phyloP scores from a whole-genome alignment of 306 rosid genomes.

The Quercus parvula region DNA sequence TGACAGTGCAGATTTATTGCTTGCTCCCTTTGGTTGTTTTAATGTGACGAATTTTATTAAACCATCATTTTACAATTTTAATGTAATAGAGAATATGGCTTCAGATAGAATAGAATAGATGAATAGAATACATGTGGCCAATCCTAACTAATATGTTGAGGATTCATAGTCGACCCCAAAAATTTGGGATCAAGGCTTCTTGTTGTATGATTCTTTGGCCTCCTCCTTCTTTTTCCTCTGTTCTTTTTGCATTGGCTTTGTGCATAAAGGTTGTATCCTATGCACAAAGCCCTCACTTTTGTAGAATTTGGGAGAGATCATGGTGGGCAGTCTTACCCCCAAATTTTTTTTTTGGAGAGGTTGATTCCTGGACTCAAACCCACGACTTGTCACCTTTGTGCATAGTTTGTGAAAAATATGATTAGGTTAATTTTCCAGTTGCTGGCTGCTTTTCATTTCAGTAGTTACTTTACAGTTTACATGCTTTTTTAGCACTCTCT shows the following conservation, averaged over 20 bases:
- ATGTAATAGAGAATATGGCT: too few relatives aligned
- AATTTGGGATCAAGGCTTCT: too few relatives aligned
- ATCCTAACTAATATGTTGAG: too few relatives aligned
- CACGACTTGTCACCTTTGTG: not conserved
- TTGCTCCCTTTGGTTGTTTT: not conserved
- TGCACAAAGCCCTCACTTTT: too few relatives aligned
- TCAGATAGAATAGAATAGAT: too few relatives aligned
- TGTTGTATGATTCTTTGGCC: not conserved
- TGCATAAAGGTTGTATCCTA: not conserved
- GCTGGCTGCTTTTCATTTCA: not conserved
- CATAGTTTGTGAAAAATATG: not conserved
- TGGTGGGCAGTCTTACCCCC: too few relatives aligned
- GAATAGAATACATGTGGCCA: too few relatives aligned
- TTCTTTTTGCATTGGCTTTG: not conserved
- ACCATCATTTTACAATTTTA: not conserved
- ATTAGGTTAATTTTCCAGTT: not conserved
- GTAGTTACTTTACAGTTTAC: not conserved
- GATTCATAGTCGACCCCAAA: too few relatives aligned
- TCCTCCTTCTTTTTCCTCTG: not conserved
- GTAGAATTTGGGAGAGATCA: too few relatives aligned
- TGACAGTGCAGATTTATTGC: not conserved
- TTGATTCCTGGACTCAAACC: too few relatives aligned
- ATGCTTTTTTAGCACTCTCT: not conserved
- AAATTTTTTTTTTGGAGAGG: too few relatives aligned
- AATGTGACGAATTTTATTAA: not conserved